Evolutionary conservation across 2,329 filamentous ascomycete genomes (phyloP), one percentile per base, ranked within the genome.

Genomic region (Fusarium sp.): DNA sequence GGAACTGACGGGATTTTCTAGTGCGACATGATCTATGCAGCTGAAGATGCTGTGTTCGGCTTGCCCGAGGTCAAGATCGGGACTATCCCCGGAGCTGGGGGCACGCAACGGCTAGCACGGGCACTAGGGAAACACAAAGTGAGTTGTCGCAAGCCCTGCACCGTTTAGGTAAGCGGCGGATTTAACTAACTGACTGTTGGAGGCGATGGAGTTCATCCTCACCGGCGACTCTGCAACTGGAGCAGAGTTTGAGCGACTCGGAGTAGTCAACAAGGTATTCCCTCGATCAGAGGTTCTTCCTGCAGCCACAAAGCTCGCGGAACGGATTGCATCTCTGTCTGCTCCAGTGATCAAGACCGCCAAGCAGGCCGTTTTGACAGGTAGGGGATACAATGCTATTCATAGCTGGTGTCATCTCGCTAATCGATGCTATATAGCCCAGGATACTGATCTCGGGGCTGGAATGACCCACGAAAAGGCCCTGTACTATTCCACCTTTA

Each of bases 51-150:
- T 54, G 63, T 62, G n/a, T 75, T 75, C 41, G 73, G 73, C 4
- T 67, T 74, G 9, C 73, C 73, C n/a, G 73, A 75, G 52, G 70
- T 75, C 43, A 75, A 70, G 53, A 72, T 75, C 25, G 73, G 73
- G 23, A 69, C 71, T 1, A 73, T 75, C 25, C 73, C 73, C 11
- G 73, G 73, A 19, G 72, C 72, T 13, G 73, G 73, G 10, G 73
- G 73, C 32, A 75, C 73, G 4, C 73, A 75, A 31, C 67, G 73
- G 7, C 52, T 75, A 23, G 71, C 72, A 15, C 66, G 65, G 31
- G 68, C 70, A 14, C 41, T 75, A 10, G 72, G 72, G 21, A 75
- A 75, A 51, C 70, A 70, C 57, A 72, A 71, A 63, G 72, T 73
- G 41, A 50, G 67, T 36, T 19, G 19, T 19, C 1, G 19, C 49